Percentiles rank a stretch among this genome's conserved stretches.
phyloP scores from a whole-genome alignment of 176 grass and related monocot genomes.

The Eremochloa ophiuroides region DNA sequence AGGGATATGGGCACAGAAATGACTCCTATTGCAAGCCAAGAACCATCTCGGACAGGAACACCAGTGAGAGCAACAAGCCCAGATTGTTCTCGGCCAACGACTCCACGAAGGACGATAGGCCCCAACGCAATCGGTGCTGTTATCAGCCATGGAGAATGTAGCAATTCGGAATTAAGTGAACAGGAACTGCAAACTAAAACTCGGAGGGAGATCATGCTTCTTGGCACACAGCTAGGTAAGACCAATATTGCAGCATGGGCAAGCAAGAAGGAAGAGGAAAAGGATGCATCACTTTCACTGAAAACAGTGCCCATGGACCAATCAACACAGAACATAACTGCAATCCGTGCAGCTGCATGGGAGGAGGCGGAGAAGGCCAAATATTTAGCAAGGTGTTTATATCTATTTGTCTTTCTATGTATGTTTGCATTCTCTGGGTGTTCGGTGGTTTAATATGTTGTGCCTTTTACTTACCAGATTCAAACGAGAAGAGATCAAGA shows the following conservation, averaged over 20 bases:
- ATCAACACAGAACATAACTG: slow-evolving; percentile 44
- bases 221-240: slow-evolving; percentile 90
- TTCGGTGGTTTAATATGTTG: slow-evolving; percentile 1
- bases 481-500: slow-evolving; percentile 96
- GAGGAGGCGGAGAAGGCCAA: slow-evolving; percentile 93
- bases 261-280: slow-evolving; percentile 89
- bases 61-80: slow-evolving; percentile 78
- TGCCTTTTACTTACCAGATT: slow-evolving; percentile 41
- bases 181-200: slow-evolving; percentile 72
- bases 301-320: slow-evolving; percentile 47
- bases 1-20: slow-evolving; percentile 99
- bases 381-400: slow-evolving; percentile 69
- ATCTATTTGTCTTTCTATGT: neutral
- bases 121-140: slow-evolving; percentile 23
- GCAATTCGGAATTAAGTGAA: slow-evolving; percentile 55
- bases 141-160: slow-evolving; percentile 42
- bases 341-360: slow-evolving; percentile 74
- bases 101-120: slow-evolving; percentile 50
- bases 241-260: slow-evolving; percentile 92
- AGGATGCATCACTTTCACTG: slow-evolving; percentile 55
- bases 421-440: neutral
- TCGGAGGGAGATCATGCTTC: slow-evolving; percentile 90
- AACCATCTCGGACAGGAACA: slow-evolving; percentile 89
- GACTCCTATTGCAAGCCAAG: slow-evolving; percentile 96
- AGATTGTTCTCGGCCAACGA: slow-evolving; percentile 63